Evolutionary conservation across 176 grass and related monocot genomes (phyloP), one percentile per base, ranked within the genome.

Genomic region (Carex littledalei): DNA sequence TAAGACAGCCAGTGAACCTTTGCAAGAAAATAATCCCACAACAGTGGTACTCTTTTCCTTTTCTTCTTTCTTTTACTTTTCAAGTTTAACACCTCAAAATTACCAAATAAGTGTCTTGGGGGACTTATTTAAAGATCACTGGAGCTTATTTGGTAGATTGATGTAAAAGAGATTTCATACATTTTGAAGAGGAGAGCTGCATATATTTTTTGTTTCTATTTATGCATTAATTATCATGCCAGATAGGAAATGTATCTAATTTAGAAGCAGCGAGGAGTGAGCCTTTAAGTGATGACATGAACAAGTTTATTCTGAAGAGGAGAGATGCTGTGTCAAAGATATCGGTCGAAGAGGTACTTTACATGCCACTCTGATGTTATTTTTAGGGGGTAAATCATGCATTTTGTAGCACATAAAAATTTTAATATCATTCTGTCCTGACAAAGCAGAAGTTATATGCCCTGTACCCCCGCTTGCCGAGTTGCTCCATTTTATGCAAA

Each of bases 231-330:
- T 37, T 81, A 12, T 37, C 45, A 31, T 20, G 12, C 64, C 63
- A 83, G 81, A 37, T 49, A 15, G 37, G 10, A 18, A 49, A 31
- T 31, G 13, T 2, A 17, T 68, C 60, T 54, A 29, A 83, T 12
- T 54, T 83, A 63, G 63, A 83, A 83, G 61, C 32, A 67, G 39
- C 39, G 8, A 8, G 15, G 13, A 83, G 34, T 20, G 63, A 83
- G 22, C 43, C 43, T 17, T 83, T 63, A 69, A 68, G 81, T 68
- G 63, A 83, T 83, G 81, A 83, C 16, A 31, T 31, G 8, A 53
- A 67, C 45, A 12, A 83, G 22, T 83, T 68, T 66, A 68, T 83
- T 68, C 52, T 83, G 12, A 63, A 83, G 64, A 67, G 61, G 41
- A 83, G 81, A 68, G 43, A 63, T 83, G 24, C 81, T 31, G 81